Base-by-base conservation (phyloP, 2,329 filamentous ascomycete species). In the Rutstroemia sp. region DNA sequence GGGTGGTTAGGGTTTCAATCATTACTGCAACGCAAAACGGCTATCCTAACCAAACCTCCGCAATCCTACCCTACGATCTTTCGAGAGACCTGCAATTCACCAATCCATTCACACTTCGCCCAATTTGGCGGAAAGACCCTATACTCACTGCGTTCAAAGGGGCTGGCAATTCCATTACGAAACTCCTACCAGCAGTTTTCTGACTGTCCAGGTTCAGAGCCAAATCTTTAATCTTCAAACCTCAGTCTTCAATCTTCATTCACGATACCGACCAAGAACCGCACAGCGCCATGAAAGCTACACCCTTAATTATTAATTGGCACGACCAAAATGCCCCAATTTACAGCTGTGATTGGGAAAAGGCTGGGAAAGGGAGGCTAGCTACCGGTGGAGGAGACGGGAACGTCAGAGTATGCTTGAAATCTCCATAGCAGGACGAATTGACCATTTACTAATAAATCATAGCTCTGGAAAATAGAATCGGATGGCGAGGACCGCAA, bases 271-370 rank as follows among this genome's bases (percentile, higher is more conserved):
- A 56, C 23, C 23, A n/a, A 34, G 21, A 49, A 45, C 27, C 50
- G 30, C 8, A 25, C 30, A 12, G 37, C 57, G 66, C 8, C 71
- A 99, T 99, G 94, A 97, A 95, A 82, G 92, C 91, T 70, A 87
- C 90, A 69, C 92, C 94, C 66, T 81, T 99, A 65, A 92, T 97
- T 70, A 92, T 99, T 75, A 90, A 95, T 78, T 99, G 94, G 94
- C 95, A 99, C 75, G 89, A 96, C 73, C 89, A 96, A 70, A 96
- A 95, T 75, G 85, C 89, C 67, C 94, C 94, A 58, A 92, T 99
- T 71, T 99, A 97, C 76, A 96, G 92, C 45, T 90, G 91, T 65
- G 92, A 97, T 73, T 99, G 97, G 71, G 92, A 99, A 71, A 89
- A 89, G 48, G 81, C 89, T 69, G 91, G 90, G 62, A 96, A 94